Conservation (phyloP, 352 stramenopile genomes). For the Phytophthora sansomeana region DNA sequence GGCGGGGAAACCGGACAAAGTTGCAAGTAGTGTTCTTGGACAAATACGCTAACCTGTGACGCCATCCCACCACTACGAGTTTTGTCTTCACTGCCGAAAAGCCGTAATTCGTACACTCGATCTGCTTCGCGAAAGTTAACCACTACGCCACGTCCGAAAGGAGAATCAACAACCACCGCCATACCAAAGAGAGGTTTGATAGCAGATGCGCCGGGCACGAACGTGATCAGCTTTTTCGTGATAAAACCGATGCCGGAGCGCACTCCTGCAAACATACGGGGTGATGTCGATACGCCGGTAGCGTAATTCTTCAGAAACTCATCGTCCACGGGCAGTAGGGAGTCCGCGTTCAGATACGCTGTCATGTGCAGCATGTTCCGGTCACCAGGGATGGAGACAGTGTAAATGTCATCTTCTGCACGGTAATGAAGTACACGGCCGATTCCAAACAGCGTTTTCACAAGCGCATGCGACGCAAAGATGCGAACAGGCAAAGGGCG, state of each 20-base stretch:
- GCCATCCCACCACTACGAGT: constrained; percentile 32
- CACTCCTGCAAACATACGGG: constrained; percentile 78
- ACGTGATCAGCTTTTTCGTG: constrained; percentile 81
- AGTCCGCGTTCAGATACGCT: constrained; percentile 58
- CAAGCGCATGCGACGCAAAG: constrained; percentile 58
- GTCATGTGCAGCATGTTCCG: constrained; percentile 49
- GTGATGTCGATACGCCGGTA: constrained; percentile 42
- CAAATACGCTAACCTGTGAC: constrained; percentile 44
- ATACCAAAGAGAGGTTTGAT: constrained; percentile 63
- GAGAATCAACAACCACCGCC: constrained; percentile 70
- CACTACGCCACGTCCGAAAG: constrained; percentile 78
- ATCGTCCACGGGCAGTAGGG: constrained; percentile 53
- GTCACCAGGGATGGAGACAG: constrained; percentile 56
- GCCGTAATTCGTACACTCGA: constrained; percentile 73
- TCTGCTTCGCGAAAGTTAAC: constrained; percentile 69
- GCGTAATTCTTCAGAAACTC: constrained; percentile 43
- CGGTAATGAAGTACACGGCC: constrained; percentile 70
- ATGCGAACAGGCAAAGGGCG: constrained; percentile 49
- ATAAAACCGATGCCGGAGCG: constrained; percentile 80
- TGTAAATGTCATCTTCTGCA: constrained; percentile 76
- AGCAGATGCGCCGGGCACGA: constrained; percentile 58
- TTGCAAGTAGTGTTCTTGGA: constrained; percentile 65
- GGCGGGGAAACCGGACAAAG: constrained; percentile 62
- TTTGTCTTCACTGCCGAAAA: constrained; percentile 53
- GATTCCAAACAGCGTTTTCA: constrained; percentile 84